phyloP scores from a whole-genome alignment of 2,329 filamentous ascomycete species.

The Sclerotinia nivalis region DNA sequence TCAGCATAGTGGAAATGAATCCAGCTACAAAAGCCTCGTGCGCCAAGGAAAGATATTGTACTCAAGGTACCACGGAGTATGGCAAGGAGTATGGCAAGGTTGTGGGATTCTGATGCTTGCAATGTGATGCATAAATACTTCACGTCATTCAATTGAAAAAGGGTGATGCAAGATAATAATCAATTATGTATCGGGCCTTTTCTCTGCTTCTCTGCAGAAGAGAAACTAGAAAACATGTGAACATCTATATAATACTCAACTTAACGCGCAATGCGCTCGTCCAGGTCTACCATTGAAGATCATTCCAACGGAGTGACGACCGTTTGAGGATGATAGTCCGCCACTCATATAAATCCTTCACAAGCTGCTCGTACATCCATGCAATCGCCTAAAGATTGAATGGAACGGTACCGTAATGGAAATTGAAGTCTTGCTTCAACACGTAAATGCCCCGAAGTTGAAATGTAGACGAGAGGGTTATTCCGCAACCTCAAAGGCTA shows the following conservation, averaged over 20 bases:
- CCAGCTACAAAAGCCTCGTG: not conserved
- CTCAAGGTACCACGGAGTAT: not conserved
- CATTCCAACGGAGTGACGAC: not conserved
- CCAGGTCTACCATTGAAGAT: not conserved
- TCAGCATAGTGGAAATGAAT: not conserved
- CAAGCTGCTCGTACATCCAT: not conserved
- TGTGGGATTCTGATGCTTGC: not conserved
- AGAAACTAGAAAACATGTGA: not conserved
- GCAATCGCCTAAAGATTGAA: not conserved
- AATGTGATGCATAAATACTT: not conserved
- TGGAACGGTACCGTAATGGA: not conserved
- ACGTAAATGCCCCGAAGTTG: constrained; percentile 17
- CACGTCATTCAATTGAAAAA: not conserved
- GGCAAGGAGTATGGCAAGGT: not conserved
- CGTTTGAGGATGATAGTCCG: not conserved
- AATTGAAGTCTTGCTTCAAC: not conserved
- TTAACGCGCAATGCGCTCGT: not conserved
- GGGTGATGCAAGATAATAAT: not conserved
- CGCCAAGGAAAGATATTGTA: not conserved
- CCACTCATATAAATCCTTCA: not conserved
- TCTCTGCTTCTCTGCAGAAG: not conserved
- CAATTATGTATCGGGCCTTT: constrained; percentile 5
- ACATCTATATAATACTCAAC: not conserved
- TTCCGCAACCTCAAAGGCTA: constrained; percentile 85
- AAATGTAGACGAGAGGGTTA: constrained; percentile 41